These are phyloP conservation scores for Hymenotorrendiella dingleyae DNA, from an alignment of 2,329 filamentous ascomycete genomes.

Conservation along the genomic window DNA sequence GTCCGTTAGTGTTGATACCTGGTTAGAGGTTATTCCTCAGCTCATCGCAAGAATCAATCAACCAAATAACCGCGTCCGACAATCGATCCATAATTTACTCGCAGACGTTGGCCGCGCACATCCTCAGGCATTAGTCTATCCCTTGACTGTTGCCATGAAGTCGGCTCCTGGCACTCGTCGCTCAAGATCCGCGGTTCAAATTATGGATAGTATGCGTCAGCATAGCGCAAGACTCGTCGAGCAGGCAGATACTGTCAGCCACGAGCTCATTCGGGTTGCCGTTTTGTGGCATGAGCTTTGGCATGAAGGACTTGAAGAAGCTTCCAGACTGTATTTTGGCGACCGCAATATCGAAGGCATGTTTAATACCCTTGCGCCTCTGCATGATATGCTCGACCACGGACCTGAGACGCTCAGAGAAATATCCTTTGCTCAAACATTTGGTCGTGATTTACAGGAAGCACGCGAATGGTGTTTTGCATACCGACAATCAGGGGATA, in stretches of 20 bases:
- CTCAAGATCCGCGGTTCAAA: slow-evolving; percentile 80
- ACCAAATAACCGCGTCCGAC: slow-evolving; percentile 79
- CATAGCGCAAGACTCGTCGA: slow-evolving; percentile 91
- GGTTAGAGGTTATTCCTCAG: slow-evolving; percentile 97
- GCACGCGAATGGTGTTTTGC: slow-evolving; percentile 94
- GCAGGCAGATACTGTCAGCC: slow-evolving; percentile 90
- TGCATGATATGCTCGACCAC: slow-evolving; percentile 85
- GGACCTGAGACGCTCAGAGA: slow-evolving; percentile 91
- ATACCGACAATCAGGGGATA: slow-evolving; percentile 81
- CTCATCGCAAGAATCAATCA: slow-evolving; percentile 97
- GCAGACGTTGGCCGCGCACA: slow-evolving; percentile 90
- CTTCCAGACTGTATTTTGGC: slow-evolving; percentile 92
- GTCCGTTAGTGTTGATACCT: slow-evolving; percentile 92
- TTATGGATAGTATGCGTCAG: slow-evolving; percentile 97
- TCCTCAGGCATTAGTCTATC: slow-evolving; percentile 94
- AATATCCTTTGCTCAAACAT: slow-evolving; percentile 95
- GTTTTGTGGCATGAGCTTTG: slow-evolving; percentile 98
- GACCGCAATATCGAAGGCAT: slow-evolving; percentile 97
- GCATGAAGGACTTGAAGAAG: slow-evolving; percentile 97
- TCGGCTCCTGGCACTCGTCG: slow-evolving; percentile 75
- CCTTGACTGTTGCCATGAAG: slow-evolving; percentile 96
- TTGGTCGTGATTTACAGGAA: slow-evolving; percentile 90
- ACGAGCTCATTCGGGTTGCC: slow-evolving; percentile 93
- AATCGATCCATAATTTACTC: slow-evolving; percentile 86
- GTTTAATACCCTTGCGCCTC: slow-evolving; percentile 82